These are phyloP conservation scores for Cantharellus anzutake DNA, from an alignment of 768 basidiomycete genomes.

Conservation along the genomic window DNA sequence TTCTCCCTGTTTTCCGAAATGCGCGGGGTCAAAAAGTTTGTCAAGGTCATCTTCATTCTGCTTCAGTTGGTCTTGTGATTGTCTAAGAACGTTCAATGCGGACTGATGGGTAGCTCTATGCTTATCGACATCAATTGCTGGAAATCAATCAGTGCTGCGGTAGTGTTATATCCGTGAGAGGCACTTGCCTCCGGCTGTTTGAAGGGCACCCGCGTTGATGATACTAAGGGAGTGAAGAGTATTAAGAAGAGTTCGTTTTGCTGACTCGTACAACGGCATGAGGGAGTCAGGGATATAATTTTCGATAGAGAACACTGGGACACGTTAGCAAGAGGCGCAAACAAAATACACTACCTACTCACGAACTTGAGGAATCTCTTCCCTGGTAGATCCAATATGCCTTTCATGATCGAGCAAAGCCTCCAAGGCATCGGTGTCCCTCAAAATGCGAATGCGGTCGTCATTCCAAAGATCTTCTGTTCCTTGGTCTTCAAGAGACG, in stretches of 20 bases:
- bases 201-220: slow-evolving; percentile 12
- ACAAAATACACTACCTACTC: slow-evolving; percentile 16
- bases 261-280: slow-evolving; percentile 46
- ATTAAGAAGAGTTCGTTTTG: slow-evolving; percentile 36
- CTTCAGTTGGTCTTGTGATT: slow-evolving; percentile 43
- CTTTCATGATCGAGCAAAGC: slow-evolving; percentile 65
- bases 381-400: slow-evolving; percentile 31
- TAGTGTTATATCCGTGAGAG: too few relatives aligned
- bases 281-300: slow-evolving; percentile 75
- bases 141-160: slow-evolving; percentile 3
- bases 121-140: not conserved
- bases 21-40: slow-evolving; percentile 38
- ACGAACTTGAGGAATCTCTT: slow-evolving; percentile 30
- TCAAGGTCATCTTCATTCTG: slow-evolving; percentile 36
- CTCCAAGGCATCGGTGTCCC: slow-evolving; percentile 39
- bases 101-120: not conserved
- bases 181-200: too few relatives aligned
- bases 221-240: slow-evolving; percentile 50
- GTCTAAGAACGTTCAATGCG: slow-evolving; percentile 16
- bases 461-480: slow-evolving; percentile 28
- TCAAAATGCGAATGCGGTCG: slow-evolving; percentile 29
- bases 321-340: not conserved
- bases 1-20: slow-evolving; percentile 68
- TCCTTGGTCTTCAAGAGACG: slow-evolving; percentile 1
- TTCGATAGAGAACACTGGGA: slow-evolving; percentile 54